Conservation (phyloP, 495 filamentous ascomycete genomes). For the Hypoxylon crocopeplum region DNA sequence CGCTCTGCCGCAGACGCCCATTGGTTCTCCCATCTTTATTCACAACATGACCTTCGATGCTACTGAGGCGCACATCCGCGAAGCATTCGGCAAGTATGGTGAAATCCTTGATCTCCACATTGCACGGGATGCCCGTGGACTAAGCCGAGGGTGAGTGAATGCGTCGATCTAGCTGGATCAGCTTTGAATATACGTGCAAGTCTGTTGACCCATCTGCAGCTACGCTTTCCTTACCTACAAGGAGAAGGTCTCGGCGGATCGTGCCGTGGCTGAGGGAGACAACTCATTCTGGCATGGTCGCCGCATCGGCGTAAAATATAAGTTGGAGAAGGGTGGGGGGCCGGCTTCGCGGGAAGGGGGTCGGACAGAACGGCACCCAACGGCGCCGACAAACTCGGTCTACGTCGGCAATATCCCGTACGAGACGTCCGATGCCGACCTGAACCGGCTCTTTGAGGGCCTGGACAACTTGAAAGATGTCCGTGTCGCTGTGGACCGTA, state of each 20-base stretch:
- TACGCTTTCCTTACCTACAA: conserved; percentile 81
- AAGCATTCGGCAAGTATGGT: conserved; percentile 72
- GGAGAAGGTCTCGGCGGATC: conserved; percentile 57
- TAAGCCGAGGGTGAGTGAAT: conserved; percentile 83
- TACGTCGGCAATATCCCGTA: conserved; percentile 92
- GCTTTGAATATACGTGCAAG: not conserved
- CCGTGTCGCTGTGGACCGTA: conserved; percentile 86
- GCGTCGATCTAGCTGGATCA: not conserved
- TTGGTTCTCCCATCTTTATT: conserved; percentile 41
- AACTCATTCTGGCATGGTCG: conserved; percentile 81
- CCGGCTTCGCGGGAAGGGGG: too few relatives aligned
- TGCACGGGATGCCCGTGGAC: conserved; percentile 71
- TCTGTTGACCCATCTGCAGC: conserved; percentile 54
- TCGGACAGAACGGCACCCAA: not conserved
- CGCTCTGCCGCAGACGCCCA: not conserved
- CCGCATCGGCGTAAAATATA: conserved; percentile 67
- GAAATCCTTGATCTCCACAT: conserved; percentile 61
- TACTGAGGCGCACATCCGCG: conserved; percentile 71
- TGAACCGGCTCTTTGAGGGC: conserved; percentile 79
- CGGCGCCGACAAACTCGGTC: conserved; percentile 66
- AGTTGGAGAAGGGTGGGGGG: conserved; percentile 53
- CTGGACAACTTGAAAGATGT: conserved; percentile 79
- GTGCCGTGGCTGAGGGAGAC: conserved; percentile 71
- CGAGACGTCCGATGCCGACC: conserved; percentile 85
- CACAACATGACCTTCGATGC: conserved; percentile 92